Evolutionary conservation across 805 yeast species (phyloP).

Genomic region (Cephaloascus albidus): DNA sequence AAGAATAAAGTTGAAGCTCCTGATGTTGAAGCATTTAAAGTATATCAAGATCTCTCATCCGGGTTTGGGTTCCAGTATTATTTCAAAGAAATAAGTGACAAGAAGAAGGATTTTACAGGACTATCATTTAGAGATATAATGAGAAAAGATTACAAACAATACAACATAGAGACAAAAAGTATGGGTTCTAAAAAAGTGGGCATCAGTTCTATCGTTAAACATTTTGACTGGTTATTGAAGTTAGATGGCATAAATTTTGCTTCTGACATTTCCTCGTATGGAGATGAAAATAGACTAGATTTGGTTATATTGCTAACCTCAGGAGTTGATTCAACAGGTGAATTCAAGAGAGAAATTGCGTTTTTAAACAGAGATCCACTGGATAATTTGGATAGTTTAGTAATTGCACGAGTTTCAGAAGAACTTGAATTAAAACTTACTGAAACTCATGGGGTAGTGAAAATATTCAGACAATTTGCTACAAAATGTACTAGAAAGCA

Average conservation of each 20-base stretch:
- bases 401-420: conserved; percentile 7
- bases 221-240: conserved; percentile 42
- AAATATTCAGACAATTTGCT: conserved; percentile 34
- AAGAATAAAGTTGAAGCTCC: conserved; percentile 48
- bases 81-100: conserved; percentile 25
- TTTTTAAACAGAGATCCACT: conserved; percentile 11
- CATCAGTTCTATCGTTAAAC: conserved; percentile 64
- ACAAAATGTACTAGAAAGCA: conserved; percentile 72
- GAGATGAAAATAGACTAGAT: conserved; percentile 22
- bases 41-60: conserved; percentile 18
- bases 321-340: conserved; percentile 14
- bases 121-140: conserved; percentile 53
- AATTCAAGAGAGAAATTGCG: conserved; percentile 36
- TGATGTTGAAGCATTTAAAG: conserved; percentile 39
- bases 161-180: conserved; percentile 23
- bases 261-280: conserved; percentile 8
- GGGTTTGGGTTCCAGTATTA: conserved; percentile 10
- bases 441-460: conserved; percentile 1
- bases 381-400: conserved; percentile 6
- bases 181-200: conserved; percentile 36
- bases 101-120: conserved; percentile 58
- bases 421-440: conserved; percentile 14
- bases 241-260: conserved; percentile 6
- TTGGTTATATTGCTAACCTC: conserved; percentile 40
- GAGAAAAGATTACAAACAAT: conserved; percentile 79